phyloP scores from a whole-genome alignment of 257 asterid genomes.

The Datura wrightii region DNA sequence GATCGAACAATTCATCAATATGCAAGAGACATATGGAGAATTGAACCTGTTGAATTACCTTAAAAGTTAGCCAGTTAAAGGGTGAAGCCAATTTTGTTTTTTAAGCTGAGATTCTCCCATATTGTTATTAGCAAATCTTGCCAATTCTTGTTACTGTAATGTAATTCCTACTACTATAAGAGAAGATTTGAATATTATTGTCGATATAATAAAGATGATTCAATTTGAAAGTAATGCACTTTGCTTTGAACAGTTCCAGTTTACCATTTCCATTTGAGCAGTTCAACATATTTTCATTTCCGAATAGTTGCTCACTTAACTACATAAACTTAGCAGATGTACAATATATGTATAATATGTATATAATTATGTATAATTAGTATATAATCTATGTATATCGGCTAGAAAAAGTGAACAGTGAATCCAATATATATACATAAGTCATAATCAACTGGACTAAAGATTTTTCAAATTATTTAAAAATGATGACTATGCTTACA shows the following conservation, averaged over 20 bases:
- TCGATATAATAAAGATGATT: neutral
- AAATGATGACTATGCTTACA: neutral
- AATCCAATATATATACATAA: too few relatives aligned
- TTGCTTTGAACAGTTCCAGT: neutral
- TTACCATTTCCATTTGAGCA: neutral
- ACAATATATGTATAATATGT: too few relatives aligned
- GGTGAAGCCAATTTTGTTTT: neutral
- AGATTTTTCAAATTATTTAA: neutral
- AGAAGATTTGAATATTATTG: neutral
- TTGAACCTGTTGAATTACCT: constrained; percentile 55
- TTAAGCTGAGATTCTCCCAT: neutral
- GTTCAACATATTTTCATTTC: neutral
- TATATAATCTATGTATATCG: too few relatives aligned
- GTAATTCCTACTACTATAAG: neutral
- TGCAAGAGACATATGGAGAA: constrained; percentile 76
- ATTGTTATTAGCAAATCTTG: neutral
- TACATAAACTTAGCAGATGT: too few relatives aligned
- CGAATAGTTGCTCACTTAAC: neutral
- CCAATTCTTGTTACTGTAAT: neutral
- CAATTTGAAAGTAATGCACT: neutral
- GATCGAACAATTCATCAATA: constrained; percentile 81
- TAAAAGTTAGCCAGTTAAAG: constrained; percentile 29
- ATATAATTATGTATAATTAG: too few relatives aligned
- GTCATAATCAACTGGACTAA: too few relatives aligned
- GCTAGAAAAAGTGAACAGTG: too few relatives aligned